Percentiles rank a stretch among this genome's conserved stretches.
These are phyloP conservation scores for Globisporangium nunn DNA, from an alignment of 352 stramenopile genomes.

Conservation along the genomic window DNA sequence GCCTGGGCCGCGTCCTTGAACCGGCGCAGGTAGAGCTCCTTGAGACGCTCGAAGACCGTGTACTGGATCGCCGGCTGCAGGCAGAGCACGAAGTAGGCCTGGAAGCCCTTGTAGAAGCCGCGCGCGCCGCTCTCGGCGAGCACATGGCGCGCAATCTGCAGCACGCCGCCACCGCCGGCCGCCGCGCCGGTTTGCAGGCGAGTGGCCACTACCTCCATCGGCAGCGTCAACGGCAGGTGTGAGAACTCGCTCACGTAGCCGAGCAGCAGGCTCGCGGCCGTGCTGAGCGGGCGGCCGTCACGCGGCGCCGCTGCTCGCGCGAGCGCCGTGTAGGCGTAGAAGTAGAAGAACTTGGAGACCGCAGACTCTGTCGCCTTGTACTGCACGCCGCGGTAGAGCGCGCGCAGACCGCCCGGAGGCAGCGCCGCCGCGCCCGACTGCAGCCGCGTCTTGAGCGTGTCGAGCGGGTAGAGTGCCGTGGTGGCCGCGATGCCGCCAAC, in stretches of 20 bases:
- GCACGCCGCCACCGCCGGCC: slow-evolving; percentile 23
- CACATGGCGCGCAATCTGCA: slow-evolving; percentile 58
- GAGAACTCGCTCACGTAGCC: slow-evolving; percentile 80
- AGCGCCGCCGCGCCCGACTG: slow-evolving; percentile 65
- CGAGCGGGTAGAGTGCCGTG: slow-evolving; percentile 74
- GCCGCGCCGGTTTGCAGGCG: slow-evolving; percentile 67
- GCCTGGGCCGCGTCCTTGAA: slow-evolving; percentile 50
- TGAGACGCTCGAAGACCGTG: slow-evolving; percentile 92
- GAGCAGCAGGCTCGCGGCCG: slow-evolving; percentile 61
- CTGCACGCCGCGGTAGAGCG: slow-evolving; percentile 75
- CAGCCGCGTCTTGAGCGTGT: slow-evolving; percentile 86
- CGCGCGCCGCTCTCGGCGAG: slow-evolving; percentile 56
- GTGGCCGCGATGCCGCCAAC: slow-evolving; percentile 74
- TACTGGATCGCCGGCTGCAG: slow-evolving; percentile 97
- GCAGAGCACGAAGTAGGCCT: slow-evolving; percentile 93
- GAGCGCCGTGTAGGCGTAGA: slow-evolving; percentile 86
- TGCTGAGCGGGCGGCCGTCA: slow-evolving; percentile 57
- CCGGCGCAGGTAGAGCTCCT: slow-evolving; percentile 57
- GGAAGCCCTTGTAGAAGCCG: slow-evolving; percentile 85
- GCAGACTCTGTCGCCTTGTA: slow-evolving; percentile 82
- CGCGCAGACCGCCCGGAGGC: slow-evolving; percentile 39
- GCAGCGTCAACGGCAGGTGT: slow-evolving; percentile 77
- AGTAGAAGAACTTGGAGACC: slow-evolving; percentile 88
- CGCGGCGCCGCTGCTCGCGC: slow-evolving; percentile 49
- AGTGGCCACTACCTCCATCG: slow-evolving; percentile 87